phyloP scores from a whole-genome alignment of 2,329 filamentous ascomycete species.

The Cladophialophora immunda region DNA sequence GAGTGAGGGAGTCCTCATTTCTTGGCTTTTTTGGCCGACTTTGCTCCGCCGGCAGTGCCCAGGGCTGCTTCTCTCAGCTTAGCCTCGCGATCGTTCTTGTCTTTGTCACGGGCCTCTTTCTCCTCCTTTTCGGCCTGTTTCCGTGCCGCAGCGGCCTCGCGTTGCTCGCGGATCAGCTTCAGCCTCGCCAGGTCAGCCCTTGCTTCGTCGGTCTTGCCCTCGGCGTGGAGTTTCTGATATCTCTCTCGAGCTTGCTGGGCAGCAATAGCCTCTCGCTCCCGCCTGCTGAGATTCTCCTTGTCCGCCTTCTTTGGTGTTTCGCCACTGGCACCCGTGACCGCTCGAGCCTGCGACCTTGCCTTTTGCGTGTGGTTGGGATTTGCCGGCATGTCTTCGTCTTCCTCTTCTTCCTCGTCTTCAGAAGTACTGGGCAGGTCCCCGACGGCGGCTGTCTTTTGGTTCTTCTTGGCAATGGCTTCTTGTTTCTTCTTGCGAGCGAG shows the following conservation, averaged over 20 bases:
- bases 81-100: slow-evolving; percentile 49
- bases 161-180: slow-evolving; percentile 81
- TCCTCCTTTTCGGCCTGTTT: slow-evolving; percentile 77
- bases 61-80: slow-evolving; percentile 51
- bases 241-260: slow-evolving; percentile 87
- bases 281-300: slow-evolving; percentile 67
- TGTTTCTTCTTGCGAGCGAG: slow-evolving; percentile 91
- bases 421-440: slow-evolving; percentile 84
- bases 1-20: slow-evolving; percentile 27
- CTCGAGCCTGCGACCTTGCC: slow-evolving; percentile 70
- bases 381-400: slow-evolving; percentile 65
- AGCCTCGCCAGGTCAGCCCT: slow-evolving; percentile 87
- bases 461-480: slow-evolving; percentile 81
- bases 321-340: slow-evolving; percentile 27
- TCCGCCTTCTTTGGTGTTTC: slow-evolving; percentile 66
- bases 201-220: slow-evolving; percentile 96
- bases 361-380: slow-evolving; percentile 86
- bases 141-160: slow-evolving; percentile 81
- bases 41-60: slow-evolving; percentile 43
- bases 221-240: slow-evolving; percentile 89
- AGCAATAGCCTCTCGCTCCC: slow-evolving; percentile 81
- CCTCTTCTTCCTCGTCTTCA: slow-evolving; percentile 46
- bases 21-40: slow-evolving; percentile 45
- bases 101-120: slow-evolving; percentile 51
- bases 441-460: slow-evolving; percentile 75